Base-by-base conservation (phyloP, 768 basidiomycete genomes). In the Strobilomyces dryophilus region DNA sequence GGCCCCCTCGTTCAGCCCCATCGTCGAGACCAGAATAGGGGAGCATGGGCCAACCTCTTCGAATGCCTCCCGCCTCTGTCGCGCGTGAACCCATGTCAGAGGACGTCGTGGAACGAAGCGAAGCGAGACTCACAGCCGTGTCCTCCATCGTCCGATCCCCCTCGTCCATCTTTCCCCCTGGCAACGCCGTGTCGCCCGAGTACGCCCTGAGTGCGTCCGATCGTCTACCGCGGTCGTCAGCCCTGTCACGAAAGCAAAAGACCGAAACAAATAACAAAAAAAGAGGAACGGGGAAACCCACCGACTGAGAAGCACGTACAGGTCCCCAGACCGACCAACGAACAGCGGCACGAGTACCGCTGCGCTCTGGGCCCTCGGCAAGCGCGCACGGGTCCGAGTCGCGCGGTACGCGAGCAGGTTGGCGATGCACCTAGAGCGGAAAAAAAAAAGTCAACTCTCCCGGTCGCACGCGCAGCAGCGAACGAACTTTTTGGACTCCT, bases 121-220 rank as follows among this genome's bases (percentile, higher is more conserved):
- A 12, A 35, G 32, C 7, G 12, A 35, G 17, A 45, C 55, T 45
- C 66, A 92, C 91, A 18, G 92, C 92, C 3, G 92, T 85, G 54
- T 88, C 87, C 62, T 94, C 93, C 3, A 84, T 72, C 37, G 79
- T 82, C 56, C 61, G 66, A 65, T 95, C 92, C 37, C 72, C 75
- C 2, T 73, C 72, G 15, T 95, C 92, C 8, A 85, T 77, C 64
- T 85, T 91, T 0, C 93, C 92, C 7, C 93, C 92, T 0, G 92
- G 93, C 5, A 95, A 71, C 1, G 90, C 87, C 0, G 93, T 95
- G 65, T 95, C 93, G 0, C 90, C 90, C 1, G 92, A 88, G 61
- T 89, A 95, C 9, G 85, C 78, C 35, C 83, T 75, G 59, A 95
- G 71, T 4, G 80, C 80, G 0, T 85, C 76, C 2, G 92, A 83